phyloP scores from a whole-genome alignment of 768 basidiomycete genomes.

The Boletus coccyginus region DNA sequence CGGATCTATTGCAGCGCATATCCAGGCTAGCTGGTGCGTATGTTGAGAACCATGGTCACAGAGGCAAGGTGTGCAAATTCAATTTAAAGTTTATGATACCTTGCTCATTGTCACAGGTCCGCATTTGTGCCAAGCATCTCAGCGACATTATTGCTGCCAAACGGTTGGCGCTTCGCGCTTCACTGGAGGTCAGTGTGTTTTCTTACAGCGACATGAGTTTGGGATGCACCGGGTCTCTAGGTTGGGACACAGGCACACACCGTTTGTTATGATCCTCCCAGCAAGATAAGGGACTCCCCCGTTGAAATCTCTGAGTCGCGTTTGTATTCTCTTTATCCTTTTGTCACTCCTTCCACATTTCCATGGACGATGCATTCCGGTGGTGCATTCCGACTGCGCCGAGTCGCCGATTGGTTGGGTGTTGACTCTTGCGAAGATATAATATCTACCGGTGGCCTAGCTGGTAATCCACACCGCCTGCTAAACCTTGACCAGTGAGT shows the following conservation, averaged over 20 bases:
- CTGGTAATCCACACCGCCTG: conserved; percentile 33
- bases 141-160: conserved; percentile 43
- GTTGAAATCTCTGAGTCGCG: conserved; percentile 32
- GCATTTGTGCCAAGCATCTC: conserved; percentile 49
- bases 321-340: conserved; percentile 68
- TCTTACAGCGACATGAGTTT: conserved; percentile 5
- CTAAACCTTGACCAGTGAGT: conserved; percentile 38
- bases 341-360: conserved; percentile 47
- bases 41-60: conserved; percentile 47
- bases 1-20: conserved; percentile 55
- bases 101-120: conserved; percentile 40
- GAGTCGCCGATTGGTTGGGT: conserved; percentile 60
- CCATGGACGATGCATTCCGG: conserved; percentile 46
- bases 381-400: conserved; percentile 56
- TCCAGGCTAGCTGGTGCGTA: conserved; percentile 70
- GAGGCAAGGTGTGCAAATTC: conserved; percentile 41
- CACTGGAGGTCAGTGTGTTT: conserved; percentile 45
- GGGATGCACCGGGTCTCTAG: conserved; percentile 8
- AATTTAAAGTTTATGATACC: not conserved
- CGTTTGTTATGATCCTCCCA: conserved; percentile 33
- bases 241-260: conserved; percentile 13
- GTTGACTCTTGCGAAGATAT: conserved; percentile 34
- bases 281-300: conserved; percentile 23
- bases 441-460: conserved; percentile 37
- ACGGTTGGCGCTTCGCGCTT: conserved; percentile 50